A percentile compares a stretch with the other conserved stretches of the same genome.
Conservation (phyloP, 2,329 filamentous ascomycete genomes). For the Hawksworthiomyces lignivorus region DNA sequence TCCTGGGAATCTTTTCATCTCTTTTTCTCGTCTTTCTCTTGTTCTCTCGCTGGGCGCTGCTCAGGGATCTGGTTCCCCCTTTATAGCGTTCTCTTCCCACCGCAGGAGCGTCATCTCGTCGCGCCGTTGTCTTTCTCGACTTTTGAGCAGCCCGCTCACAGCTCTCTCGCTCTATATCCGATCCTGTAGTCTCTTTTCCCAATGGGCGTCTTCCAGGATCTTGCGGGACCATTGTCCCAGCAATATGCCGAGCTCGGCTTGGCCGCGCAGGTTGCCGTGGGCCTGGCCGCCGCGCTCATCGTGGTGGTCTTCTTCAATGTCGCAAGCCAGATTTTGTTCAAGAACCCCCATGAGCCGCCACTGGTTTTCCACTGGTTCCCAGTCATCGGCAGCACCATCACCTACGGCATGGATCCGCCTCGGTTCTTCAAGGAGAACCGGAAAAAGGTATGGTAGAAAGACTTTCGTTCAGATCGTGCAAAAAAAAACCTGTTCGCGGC, state of each 20-base stretch:
- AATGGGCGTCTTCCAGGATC: conserved; percentile 52
- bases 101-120: too few relatives aligned
- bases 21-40: neutral
- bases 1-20: neutral
- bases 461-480: too few relatives aligned
- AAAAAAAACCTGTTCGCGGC: too few relatives aligned
- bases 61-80: too few relatives aligned
- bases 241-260: conserved; percentile 41
- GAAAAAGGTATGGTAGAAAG: conserved; percentile 59
- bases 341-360: conserved; percentile 73
- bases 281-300: conserved; percentile 35
- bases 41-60: neutral
- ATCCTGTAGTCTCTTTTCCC: too few relatives aligned
- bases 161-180: too few relatives aligned
- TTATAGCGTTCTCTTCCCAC: too few relatives aligned
- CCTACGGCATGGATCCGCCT: conserved; percentile 91
- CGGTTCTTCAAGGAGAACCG: conserved; percentile 71
- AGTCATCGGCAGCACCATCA: conserved; percentile 81
- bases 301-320: conserved; percentile 70
- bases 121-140: neutral
- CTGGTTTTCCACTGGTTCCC: conserved; percentile 77
- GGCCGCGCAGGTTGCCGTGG: conserved; percentile 39
- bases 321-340: conserved; percentile 68
- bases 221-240: conserved; percentile 42
- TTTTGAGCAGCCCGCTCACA: too few relatives aligned